These are phyloP conservation scores for Sarcomyxa edulis DNA, from an alignment of 768 basidiomycete species.

Conservation along the genomic window DNA sequence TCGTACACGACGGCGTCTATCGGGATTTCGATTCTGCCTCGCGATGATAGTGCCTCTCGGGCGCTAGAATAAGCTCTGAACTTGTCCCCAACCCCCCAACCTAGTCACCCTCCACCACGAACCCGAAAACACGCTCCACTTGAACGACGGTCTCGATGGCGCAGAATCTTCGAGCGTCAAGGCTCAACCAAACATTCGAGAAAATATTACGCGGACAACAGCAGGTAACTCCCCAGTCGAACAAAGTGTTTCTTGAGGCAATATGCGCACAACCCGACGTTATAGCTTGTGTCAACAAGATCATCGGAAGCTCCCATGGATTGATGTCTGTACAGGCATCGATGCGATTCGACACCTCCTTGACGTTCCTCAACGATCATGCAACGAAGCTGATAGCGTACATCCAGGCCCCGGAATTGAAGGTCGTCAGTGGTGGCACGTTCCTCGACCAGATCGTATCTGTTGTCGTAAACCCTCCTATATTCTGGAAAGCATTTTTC, in stretches of 20 bases:
- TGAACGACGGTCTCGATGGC: no score
- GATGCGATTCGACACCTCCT: constrained; percentile 32
- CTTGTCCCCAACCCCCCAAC: no score
- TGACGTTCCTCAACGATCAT: constrained; percentile 36
- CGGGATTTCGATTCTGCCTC: no score
- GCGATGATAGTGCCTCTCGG: no score
- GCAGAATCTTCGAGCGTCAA: no score
- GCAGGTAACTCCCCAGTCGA: constrained; percentile 16
- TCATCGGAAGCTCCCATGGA: constrained; percentile 31
- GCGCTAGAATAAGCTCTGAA: no score
- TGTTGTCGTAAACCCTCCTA: constrained; percentile 41
- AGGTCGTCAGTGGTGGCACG: constrained; percentile 34
- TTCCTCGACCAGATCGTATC: constrained; percentile 33
- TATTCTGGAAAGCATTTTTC: constrained; percentile 41
- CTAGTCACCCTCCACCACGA: no score
- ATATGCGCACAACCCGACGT: constrained; percentile 35
- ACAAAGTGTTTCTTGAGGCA: constrained; percentile 39
- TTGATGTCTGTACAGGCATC: constrained; percentile 31
- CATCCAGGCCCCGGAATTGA: constrained; percentile 30
- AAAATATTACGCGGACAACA: constrained; percentile 25
- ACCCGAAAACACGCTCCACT: no score
- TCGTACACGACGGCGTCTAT: no score
- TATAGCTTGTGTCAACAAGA: constrained; percentile 26
- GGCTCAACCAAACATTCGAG: no score
- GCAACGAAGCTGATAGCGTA: constrained; percentile 30